Evolutionary conservation across 805 yeast species (phyloP).

Genomic region (Candida khao-thaluensis): DNA sequence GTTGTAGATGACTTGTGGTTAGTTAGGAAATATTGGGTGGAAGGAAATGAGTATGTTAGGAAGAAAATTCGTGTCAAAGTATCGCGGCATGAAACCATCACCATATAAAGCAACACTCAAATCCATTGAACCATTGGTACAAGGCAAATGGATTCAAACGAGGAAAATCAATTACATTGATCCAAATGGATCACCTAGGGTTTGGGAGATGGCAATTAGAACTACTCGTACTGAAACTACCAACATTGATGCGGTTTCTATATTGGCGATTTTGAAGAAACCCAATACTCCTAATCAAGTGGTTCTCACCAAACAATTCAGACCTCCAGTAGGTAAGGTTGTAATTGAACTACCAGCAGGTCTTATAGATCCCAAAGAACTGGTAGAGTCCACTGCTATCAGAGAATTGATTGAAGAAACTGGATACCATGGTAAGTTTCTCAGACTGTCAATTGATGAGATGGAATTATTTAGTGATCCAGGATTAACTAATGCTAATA

Average conservation of each 20-base stretch:
- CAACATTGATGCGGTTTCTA: slow-evolving; percentile 87
- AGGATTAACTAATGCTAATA: slow-evolving; percentile 83
- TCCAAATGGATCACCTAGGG: slow-evolving; percentile 64
- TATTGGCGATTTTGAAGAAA: slow-evolving; percentile 67
- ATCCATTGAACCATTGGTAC: slow-evolving; percentile 33
- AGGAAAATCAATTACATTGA: slow-evolving; percentile 68
- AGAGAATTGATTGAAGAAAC: slow-evolving; percentile 92
- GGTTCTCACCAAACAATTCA: slow-evolving; percentile 81
- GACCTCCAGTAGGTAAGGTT: slow-evolving; percentile 89
- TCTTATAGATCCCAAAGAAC: slow-evolving; percentile 79
- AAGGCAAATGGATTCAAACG: slow-evolving; percentile 50
- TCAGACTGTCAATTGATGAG: slow-evolving; percentile 23
- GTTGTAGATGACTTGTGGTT: too few species aligned
- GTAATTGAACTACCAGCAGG: slow-evolving; percentile 97
- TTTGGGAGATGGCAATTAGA: slow-evolving; percentile 91
- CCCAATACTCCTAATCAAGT: slow-evolving; percentile 32
- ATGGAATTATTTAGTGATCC: slow-evolving; percentile 67
- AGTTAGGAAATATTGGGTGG: too few species aligned
- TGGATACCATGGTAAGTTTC: slow-evolving; percentile 75
- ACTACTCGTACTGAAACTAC: slow-evolving; percentile 62
- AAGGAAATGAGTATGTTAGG: too few species aligned
- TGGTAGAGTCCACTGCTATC: slow-evolving; percentile 74
- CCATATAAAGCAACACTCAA: slow-evolving; percentile 35
- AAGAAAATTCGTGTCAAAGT: too few species aligned
- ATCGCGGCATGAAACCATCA: slow-evolving; percentile 27